phyloP scores from a whole-genome alignment of 148 eudicot species.

The Rhododendron ferrugineum region DNA sequence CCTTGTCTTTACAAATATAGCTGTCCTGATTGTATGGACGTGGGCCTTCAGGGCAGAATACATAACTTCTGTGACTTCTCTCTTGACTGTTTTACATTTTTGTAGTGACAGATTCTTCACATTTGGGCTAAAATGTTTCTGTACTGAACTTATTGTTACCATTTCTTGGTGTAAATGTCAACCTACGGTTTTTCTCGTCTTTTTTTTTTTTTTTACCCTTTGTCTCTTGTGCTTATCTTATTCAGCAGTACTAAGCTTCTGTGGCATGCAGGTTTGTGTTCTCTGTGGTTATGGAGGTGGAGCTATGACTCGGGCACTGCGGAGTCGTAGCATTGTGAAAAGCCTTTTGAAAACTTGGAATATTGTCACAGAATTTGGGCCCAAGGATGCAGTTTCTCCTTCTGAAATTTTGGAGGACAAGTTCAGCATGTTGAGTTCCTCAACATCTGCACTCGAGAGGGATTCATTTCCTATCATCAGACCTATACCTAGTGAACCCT shows the following conservation, averaged over 20 bases:
- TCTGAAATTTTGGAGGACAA: slow-evolving; percentile 30
- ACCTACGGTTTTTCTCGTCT: background rate
- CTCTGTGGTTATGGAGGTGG: slow-evolving; percentile 64
- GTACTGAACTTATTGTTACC: background rate
- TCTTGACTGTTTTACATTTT: background rate
- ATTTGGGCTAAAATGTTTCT: background rate
- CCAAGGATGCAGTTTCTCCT: slow-evolving; percentile 19
- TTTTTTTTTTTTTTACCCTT: background rate
- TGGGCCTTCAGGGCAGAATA: background rate
- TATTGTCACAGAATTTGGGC: slow-evolving; percentile 29
- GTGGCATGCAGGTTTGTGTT: slow-evolving; percentile 43
- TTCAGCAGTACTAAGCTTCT: background rate
- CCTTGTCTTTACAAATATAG: background rate
- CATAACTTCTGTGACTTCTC: background rate
- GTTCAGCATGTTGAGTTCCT: slow-evolving; percentile 10
- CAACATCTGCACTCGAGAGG: background rate
- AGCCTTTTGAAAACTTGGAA: slow-evolving; percentile 52
- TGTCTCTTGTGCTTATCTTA: background rate
- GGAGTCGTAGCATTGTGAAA: slow-evolving; percentile 40
- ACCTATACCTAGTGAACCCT: slow-evolving; percentile 4
- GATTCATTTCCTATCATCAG: slow-evolving; percentile 9
- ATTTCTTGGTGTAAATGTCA: background rate
- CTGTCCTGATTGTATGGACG: background rate
- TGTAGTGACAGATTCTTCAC: background rate
- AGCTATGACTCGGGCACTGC: slow-evolving; percentile 56